These are phyloP conservation scores for Trametes pubescens DNA, from an alignment of 1,284 basidiomycete species.

Conservation along the genomic window DNA sequence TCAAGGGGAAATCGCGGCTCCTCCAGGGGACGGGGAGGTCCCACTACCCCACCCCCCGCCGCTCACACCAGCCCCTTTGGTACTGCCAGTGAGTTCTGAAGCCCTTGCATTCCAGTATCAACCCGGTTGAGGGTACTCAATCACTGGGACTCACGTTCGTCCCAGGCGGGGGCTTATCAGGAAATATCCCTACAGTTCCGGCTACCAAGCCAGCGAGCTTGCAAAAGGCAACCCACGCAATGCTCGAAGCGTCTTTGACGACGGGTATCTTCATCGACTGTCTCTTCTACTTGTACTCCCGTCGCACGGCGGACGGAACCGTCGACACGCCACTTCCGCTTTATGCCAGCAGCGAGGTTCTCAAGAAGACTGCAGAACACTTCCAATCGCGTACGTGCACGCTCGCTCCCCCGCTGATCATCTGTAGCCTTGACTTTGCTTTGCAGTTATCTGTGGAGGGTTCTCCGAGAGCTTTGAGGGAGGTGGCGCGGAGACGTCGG, in stretches of 20 bases:
- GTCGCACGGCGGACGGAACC: neutral
- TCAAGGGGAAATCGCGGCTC: too few species aligned
- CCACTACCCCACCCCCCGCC: neutral
- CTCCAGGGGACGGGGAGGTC: too few species aligned
- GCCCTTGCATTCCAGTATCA: too few species aligned
- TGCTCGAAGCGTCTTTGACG: neutral
- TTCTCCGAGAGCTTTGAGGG: conserved; percentile 5
- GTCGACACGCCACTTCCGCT: conserved; percentile 3
- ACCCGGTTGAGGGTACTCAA: neutral
- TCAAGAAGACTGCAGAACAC: conserved; percentile 3
- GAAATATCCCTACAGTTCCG: too few species aligned
- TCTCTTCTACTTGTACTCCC: conserved; percentile 9
- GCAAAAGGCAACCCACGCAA: neutral
- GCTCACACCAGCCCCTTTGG: too few species aligned
- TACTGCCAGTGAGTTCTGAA: too few species aligned
- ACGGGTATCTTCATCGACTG: conserved; percentile 9
- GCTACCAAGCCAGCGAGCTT: neutral
- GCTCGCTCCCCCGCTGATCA: too few species aligned
- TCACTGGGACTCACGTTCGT: too few species aligned
- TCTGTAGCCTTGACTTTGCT: neutral
- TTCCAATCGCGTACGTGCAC: neutral
- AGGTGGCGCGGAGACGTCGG: too few species aligned
- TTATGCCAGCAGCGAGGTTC: conserved; percentile 5
- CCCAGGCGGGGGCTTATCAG: too few species aligned
- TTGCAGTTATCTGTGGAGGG: conserved; percentile 1